Base-by-base conservation (phyloP, 768 basidiomycete species). In the Boletus bicolor region DNA sequence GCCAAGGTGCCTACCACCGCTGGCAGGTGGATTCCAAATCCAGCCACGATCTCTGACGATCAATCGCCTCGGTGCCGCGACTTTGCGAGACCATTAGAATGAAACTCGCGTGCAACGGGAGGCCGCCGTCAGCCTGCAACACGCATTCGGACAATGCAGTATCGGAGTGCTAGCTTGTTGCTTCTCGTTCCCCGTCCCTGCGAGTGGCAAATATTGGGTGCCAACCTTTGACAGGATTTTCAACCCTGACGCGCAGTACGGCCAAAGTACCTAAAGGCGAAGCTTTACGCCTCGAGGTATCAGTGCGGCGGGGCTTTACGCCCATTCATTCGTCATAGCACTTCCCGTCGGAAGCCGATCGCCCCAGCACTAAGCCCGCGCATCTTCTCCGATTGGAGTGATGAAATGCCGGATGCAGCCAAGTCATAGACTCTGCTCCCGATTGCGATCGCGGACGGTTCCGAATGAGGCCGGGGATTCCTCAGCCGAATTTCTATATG, bases 221-320 rank as follows among this genome's bases (percentile, higher is more conserved):
- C 30, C 55, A 56, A 54, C 47, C 32, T 52, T 54, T 51, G 53
- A 58, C 60, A 60, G 51, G 57, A 53, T 41, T 51, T 57, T 47
- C 69, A 72, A 65, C 69, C 71, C 69, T 73, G 70, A 62, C 47
- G 51, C 60, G 66, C 67, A 72, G 67, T 62, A 57, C 49, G 34
- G 26, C 50, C 53, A 41, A 46, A 65, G 60, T 71, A 71, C 71
- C 69, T 66, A 67, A 72, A 56, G 50, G 61, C 43, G 57, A 70
- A 66, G 47, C 32, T 60, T 60, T 53, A 7, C 39, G 57, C 70
- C 70, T 72, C 70, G 69, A 69, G 70, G 70, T 60, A 61, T 68
- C 35, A 52, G 69, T 71, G 71, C 62, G 69, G 67, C 65, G 54
- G 54, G 41, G 56, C 51, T 56, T 69, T 71, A 64, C 69, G 68